These are phyloP conservation scores for Prunus mume DNA, from an alignment of 306 rosid species.

Conservation along the genomic window DNA sequence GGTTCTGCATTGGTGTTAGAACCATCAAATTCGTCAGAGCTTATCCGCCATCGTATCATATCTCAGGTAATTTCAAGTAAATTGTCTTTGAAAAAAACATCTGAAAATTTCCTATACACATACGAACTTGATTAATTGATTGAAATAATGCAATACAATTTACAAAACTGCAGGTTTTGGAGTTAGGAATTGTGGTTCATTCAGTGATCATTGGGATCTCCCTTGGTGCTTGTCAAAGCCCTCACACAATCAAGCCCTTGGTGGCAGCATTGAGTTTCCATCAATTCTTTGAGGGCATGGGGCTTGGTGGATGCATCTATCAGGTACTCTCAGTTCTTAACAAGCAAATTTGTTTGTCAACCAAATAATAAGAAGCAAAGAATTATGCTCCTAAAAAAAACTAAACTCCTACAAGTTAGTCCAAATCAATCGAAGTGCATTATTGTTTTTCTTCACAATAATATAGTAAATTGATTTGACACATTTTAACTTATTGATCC, in stretches of 20 bases:
- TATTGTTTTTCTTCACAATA: neutral
- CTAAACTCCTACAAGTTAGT: neutral
- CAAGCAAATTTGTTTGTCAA: neutral
- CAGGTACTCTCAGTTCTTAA: constrained; percentile 16
- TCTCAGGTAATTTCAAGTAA: constrained; percentile 43
- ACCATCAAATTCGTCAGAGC: constrained; percentile 26
- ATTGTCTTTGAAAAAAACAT: neutral
- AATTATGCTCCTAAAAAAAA: no score
- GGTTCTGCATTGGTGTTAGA: constrained; percentile 38
- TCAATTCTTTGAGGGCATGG: constrained; percentile 47
- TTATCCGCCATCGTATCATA: constrained; percentile 53
- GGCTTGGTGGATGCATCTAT: constrained; percentile 47
- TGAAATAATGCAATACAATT: neutral
- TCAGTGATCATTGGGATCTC: constrained; percentile 53
- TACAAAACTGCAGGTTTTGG: constrained; percentile 28
- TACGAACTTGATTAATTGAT: neutral
- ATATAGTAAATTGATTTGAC: neutral
- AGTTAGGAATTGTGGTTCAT: constrained; percentile 46
- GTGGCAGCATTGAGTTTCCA: constrained; percentile 52
- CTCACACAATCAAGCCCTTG: constrained; percentile 44
- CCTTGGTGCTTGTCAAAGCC: constrained; percentile 47
- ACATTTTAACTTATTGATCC: neutral
- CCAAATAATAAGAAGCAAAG: neutral
- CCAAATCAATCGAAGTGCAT: no score
- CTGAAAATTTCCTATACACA: neutral